These are phyloP conservation scores for Wickerhamiella lipophila DNA, from an alignment of 805 yeast species.

Conservation along the genomic window DNA sequence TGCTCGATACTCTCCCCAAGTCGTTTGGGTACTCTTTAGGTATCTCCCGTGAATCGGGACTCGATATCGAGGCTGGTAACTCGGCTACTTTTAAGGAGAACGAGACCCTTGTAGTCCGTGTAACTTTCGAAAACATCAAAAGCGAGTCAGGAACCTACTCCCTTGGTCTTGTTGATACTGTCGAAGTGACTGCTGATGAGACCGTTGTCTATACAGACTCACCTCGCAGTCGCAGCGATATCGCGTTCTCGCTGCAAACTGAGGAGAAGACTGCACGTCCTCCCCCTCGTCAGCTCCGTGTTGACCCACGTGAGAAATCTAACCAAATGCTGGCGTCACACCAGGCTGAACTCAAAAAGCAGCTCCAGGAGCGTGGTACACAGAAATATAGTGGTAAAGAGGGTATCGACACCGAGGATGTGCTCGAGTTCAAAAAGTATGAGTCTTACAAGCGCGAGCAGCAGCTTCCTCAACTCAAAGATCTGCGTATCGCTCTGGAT, in stretches of 20 bases:
- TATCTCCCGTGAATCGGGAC: constrained; percentile 72
- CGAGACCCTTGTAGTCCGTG: constrained; percentile 57
- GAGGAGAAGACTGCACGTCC: constrained; percentile 25
- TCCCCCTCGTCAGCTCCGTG: constrained; percentile 11
- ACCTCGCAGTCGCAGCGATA: constrained; percentile 56
- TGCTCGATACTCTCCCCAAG: constrained; percentile 49
- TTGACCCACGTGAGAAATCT: constrained; percentile 27
- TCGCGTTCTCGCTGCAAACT: constrained; percentile 68
- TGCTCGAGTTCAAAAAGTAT: constrained; percentile 74
- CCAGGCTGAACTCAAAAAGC: constrained; percentile 72
- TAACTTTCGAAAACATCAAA: constrained; percentile 60
- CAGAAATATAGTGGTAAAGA: constrained; percentile 27
- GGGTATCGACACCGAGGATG: constrained; percentile 31
- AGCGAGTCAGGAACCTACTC: constrained; percentile 46
- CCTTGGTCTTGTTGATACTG: constrained; percentile 67
- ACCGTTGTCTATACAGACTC: constrained; percentile 61
- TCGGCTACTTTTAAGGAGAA: constrained; percentile 57
- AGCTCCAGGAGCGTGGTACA: constrained; percentile 75
- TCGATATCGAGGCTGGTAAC: constrained; percentile 60
- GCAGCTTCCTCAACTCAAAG: constrained; percentile 79
- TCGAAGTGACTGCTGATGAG: constrained; percentile 49
- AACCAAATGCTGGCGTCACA: constrained; percentile 75
- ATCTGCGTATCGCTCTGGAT: constrained; percentile 77
- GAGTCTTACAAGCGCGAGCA: constrained; percentile 90
- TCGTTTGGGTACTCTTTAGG: constrained; percentile 85